Evolutionary conservation across 1,139 yeast species (phyloP).

Genomic region (Meyerozyma guilliermondii): DNA sequence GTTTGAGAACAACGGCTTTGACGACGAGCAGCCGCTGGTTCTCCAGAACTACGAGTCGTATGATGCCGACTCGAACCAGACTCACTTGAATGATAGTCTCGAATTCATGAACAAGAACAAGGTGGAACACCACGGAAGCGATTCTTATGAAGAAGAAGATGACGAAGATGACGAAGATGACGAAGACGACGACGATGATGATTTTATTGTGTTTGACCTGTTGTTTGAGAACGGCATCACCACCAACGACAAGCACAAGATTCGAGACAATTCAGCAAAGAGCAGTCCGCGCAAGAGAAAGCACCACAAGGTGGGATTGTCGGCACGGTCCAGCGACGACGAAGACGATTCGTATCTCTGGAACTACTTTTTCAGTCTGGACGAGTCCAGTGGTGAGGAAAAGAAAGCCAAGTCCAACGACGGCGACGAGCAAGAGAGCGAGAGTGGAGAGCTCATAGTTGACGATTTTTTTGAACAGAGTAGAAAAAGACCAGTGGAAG

Average conservation of each 20-base stretch:
- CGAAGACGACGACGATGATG: constrained; percentile 17
- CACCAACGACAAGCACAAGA: constrained; percentile 7
- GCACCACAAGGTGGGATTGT: constrained; percentile 11
- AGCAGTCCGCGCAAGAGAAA: constrained; percentile 8
- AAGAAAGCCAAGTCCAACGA: constrained; percentile 20
- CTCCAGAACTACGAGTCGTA: constrained; percentile 2
- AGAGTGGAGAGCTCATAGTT: constrained; percentile 8
- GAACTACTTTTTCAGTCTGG: constrained; percentile 50
- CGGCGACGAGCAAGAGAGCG: constrained; percentile 7
- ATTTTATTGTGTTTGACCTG: constrained; percentile 15
- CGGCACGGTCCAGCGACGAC: constrained; percentile 30
- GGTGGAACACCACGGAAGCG: neutral
- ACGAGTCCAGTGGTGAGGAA: constrained; percentile 23
- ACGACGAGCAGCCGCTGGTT: constrained; percentile 22
- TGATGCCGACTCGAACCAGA: neutral
- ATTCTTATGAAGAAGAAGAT: constrained; percentile 14
- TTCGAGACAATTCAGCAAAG: constrained; percentile 7
- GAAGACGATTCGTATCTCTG: constrained; percentile 52
- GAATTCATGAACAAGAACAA: neutral
- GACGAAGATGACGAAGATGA: constrained; percentile 19
- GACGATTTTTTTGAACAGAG: constrained; percentile 14
- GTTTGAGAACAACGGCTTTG: constrained; percentile 45
- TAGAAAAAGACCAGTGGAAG: constrained; percentile 4
- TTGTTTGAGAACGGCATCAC: constrained; percentile 8
- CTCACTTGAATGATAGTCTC: neutral